A percentile compares a stretch with the other conserved stretches of the same genome.
Conservation (phyloP, 1,284 basidiomycete species). For the Ganoderma leucocontextum region DNA sequence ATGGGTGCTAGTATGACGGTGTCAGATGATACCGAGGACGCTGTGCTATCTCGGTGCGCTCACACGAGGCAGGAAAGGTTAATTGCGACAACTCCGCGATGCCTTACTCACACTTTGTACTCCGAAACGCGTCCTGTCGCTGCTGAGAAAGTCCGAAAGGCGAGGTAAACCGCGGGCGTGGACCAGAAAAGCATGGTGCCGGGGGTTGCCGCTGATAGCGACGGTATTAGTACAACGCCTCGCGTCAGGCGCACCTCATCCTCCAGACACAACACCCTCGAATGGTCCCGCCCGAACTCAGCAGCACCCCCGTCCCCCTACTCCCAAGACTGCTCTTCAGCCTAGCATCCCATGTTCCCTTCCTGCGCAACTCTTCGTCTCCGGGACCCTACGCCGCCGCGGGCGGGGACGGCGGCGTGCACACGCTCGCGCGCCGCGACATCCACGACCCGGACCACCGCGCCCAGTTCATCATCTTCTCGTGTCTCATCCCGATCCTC, state of each 20-base stretch:
- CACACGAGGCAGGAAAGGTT: constrained; percentile 2
- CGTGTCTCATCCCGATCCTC: constrained; percentile 65
- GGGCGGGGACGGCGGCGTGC: constrained; percentile 9
- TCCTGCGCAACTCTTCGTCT: constrained; percentile 42
- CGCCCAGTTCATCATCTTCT: constrained; percentile 54
- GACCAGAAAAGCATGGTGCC: neutral
- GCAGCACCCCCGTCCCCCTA: constrained; percentile 19
- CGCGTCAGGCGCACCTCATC: constrained; percentile 21
- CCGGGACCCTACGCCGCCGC: neutral
- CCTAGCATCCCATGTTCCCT: constrained; percentile 56
- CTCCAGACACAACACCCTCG: constrained; percentile 34
- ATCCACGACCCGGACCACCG: constrained; percentile 44
- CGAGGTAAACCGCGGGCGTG: neutral
- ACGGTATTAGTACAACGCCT: constrained; percentile 18
- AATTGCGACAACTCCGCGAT: neutral
- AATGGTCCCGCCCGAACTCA: constrained; percentile 42
- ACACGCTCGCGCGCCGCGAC: constrained; percentile 40
- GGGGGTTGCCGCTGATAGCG: constrained; percentile 29
- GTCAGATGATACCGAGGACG: neutral
- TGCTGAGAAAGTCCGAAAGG: constrained; percentile 3
- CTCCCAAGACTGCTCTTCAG: constrained; percentile 55
- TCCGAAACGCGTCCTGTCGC: neutral
- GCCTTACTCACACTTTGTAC: neutral
- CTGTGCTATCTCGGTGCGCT: neutral
- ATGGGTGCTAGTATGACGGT: neutral